These are phyloP conservation scores for Yarrowia sp. DNA, from an alignment of 805 yeast species.

Conservation along the genomic window DNA sequence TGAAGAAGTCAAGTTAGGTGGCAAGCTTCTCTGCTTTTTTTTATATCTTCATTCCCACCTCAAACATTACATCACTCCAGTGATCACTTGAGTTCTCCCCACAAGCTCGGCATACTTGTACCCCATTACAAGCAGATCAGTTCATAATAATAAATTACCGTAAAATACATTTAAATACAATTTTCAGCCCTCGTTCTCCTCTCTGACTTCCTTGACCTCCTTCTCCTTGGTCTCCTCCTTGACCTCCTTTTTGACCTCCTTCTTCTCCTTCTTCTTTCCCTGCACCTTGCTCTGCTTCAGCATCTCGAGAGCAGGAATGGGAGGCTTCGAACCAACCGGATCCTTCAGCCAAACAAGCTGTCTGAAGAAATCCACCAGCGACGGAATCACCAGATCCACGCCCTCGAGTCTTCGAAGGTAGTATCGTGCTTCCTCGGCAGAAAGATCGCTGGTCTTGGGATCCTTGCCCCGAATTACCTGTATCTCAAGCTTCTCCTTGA, in stretches of 20 bases:
- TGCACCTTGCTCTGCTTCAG: neutral
- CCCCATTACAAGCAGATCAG: too few relatives aligned
- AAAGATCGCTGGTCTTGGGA: slow-evolving; percentile 24
- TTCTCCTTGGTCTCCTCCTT: neutral
- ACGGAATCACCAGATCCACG: slow-evolving; percentile 1
- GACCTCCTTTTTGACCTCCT: neutral
- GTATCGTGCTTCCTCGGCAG: slow-evolving; percentile 6
- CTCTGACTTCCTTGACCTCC: neutral
- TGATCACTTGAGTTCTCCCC: too few relatives aligned
- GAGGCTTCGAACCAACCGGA: neutral
- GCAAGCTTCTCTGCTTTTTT: too few relatives aligned
- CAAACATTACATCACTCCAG: too few relatives aligned
- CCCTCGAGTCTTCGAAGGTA: slow-evolving; percentile 3
- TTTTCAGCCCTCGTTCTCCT: neutral
- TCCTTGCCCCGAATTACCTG: slow-evolving; percentile 52
- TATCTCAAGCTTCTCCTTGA: slow-evolving; percentile 49
- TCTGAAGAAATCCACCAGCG: neutral
- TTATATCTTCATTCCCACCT: too few relatives aligned
- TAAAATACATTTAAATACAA: neutral
- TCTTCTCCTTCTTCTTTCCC: neutral
- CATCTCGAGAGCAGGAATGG: neutral
- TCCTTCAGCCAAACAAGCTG: neutral
- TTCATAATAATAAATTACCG: neutral
- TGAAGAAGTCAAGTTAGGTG: too few relatives aligned
- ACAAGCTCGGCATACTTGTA: too few relatives aligned